Evolutionary conservation across 805 yeast genomes (phyloP).

Genomic region (Cyberlindnera amylophila): DNA sequence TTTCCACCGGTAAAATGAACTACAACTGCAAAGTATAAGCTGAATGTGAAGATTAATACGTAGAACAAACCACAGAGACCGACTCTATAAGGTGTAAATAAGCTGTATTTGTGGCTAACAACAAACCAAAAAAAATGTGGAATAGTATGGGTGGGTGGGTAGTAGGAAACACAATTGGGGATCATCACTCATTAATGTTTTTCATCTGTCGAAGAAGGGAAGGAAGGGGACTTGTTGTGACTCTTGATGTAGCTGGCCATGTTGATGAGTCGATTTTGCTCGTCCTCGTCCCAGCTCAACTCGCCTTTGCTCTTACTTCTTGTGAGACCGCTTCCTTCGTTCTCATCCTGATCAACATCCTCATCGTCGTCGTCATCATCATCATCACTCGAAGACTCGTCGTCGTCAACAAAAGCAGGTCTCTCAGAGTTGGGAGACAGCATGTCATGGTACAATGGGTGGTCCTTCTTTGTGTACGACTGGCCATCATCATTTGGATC

Average conservation of each 20-base stretch:
- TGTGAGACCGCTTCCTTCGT: slow-evolving; percentile 31
- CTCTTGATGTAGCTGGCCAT: slow-evolving; percentile 30
- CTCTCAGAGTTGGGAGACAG: slow-evolving; percentile 26
- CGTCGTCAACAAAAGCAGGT: slow-evolving; percentile 23
- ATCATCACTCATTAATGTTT: slow-evolving; percentile 10
- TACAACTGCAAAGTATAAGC: no score
- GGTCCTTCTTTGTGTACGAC: slow-evolving; percentile 58
- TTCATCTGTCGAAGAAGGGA: background rate
- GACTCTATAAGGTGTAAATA: no score
- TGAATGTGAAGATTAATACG: no score
- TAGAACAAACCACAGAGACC: no score
- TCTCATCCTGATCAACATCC: slow-evolving; percentile 31
- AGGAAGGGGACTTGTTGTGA: slow-evolving; percentile 12
- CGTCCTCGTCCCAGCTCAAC: slow-evolving; percentile 32
- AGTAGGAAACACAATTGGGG: background rate
- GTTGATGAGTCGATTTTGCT: slow-evolving; percentile 28
- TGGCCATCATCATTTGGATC: slow-evolving; percentile 83
- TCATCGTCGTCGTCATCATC: slow-evolving; percentile 24
- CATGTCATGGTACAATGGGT: slow-evolving; percentile 49
- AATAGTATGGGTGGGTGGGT: no score
- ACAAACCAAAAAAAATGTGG: no score
- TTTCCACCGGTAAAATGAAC: no score
- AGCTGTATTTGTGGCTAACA: no score
- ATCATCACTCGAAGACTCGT: slow-evolving; percentile 20
- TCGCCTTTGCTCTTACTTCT: slow-evolving; percentile 37